A percentile compares a stretch with the other conserved stretches of the same genome.
Evolutionary conservation across 2,329 filamentous ascomycete genomes (phyloP).

Genomic region (Talaromyces islandicus): DNA sequence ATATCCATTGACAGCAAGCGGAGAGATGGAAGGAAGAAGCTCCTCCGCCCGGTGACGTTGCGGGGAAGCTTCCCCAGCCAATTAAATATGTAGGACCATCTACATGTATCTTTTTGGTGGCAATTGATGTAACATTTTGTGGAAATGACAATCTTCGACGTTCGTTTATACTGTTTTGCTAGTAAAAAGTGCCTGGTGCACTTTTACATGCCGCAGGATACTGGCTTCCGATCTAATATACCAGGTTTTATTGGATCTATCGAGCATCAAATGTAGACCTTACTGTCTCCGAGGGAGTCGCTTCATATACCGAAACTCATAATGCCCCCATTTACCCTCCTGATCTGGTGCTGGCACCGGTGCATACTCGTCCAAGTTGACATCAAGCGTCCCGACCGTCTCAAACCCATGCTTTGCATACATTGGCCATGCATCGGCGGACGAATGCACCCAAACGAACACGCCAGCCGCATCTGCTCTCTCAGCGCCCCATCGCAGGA

Average conservation of each 20-base stretch:
- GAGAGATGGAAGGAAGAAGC: neutral
- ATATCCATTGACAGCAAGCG: neutral
- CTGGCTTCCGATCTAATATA: neutral
- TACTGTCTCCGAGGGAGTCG: neutral
- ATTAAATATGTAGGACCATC: too few species aligned
- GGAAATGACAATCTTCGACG: neutral
- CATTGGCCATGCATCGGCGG: neutral
- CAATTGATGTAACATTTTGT: too few species aligned
- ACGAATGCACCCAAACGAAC: conserved; percentile 1
- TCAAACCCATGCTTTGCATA: conserved; percentile 1
- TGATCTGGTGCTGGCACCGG: conserved; percentile 1
- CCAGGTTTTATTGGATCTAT: neutral
- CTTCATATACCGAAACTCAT: conserved; percentile 3
- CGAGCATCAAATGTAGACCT: neutral
- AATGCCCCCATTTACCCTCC: neutral
- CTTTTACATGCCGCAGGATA: neutral
- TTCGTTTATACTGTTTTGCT: neutral
- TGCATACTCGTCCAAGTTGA: neutral
- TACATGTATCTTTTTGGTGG: too few species aligned
- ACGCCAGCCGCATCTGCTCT: neutral
- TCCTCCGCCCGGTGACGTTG: neutral
- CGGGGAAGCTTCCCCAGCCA: neutral
- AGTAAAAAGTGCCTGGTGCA: neutral
- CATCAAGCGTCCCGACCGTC: neutral
- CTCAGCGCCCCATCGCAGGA: neutral